Conservation (phyloP, 345 rosid species). For the Salix arbutifolia region DNA sequence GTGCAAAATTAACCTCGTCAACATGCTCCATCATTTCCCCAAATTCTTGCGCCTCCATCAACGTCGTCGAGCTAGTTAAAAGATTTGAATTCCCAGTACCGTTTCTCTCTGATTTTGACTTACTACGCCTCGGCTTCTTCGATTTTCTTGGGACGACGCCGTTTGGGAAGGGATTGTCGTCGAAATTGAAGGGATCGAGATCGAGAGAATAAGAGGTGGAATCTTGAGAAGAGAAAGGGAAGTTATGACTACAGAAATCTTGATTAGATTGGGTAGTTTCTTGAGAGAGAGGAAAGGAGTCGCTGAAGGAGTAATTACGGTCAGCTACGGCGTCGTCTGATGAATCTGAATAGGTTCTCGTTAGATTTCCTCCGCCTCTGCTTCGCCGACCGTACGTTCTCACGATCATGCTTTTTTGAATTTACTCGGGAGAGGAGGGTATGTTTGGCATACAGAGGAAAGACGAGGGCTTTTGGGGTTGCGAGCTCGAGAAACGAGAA, state of each 20-base stretch:
- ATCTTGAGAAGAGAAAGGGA: slow-evolving; percentile 62
- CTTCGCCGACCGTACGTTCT: slow-evolving; percentile 93
- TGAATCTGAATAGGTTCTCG: slow-evolving; percentile 47
- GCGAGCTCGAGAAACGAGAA: neutral
- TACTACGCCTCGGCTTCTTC: slow-evolving; percentile 53
- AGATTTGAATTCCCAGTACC: neutral
- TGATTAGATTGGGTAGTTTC: slow-evolving; percentile 39
- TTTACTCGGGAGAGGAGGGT: neutral
- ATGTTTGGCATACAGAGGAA: neutral
- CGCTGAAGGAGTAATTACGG: slow-evolving; percentile 19
- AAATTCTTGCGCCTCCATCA: slow-evolving; percentile 95
- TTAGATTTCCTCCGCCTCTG: slow-evolving; percentile 29
- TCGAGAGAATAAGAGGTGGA: slow-evolving; percentile 64
- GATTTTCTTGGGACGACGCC: slow-evolving; percentile 39
- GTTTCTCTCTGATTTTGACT: slow-evolving; percentile 1
- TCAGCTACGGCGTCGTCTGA: slow-evolving; percentile 42
- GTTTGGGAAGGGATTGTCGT: slow-evolving; percentile 13
- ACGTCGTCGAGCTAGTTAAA: slow-evolving; percentile 40
- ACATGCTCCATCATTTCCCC: slow-evolving; percentile 99
- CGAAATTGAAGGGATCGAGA: slow-evolving; percentile 22
- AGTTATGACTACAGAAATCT: slow-evolving; percentile 36
- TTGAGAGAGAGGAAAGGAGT: slow-evolving; percentile 41
- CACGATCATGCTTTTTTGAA: slow-evolving; percentile 54
- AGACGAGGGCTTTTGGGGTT: neutral
- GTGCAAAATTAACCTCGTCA: slow-evolving; percentile 92